Evolutionary conservation across 1,284 basidiomycete species (phyloP).

Genomic region (Cryptococcus hybrid): DNA sequence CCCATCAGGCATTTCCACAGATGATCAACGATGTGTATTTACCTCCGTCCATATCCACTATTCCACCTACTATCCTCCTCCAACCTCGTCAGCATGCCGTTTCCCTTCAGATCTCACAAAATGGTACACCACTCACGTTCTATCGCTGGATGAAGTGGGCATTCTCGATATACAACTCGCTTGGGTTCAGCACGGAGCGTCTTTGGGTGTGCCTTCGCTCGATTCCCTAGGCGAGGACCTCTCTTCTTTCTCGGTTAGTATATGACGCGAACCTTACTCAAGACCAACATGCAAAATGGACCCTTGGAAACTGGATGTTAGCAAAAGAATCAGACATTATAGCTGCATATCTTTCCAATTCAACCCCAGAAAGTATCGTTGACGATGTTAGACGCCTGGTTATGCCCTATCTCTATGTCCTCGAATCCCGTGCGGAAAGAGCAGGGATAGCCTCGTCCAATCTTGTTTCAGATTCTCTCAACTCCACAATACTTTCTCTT

Average conservation of each 20-base stretch:
- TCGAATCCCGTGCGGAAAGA: slow-evolving; percentile 80
- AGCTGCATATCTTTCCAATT: slow-evolving; percentile 68
- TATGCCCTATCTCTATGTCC: slow-evolving; percentile 84
- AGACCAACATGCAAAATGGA: slow-evolving; percentile 58
- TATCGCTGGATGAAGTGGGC: slow-evolving; percentile 66
- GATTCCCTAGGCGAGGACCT: slow-evolving; percentile 88
- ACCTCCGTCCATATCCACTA: background rate
- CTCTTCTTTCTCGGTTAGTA: slow-evolving; percentile 72
- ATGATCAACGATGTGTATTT: background rate
- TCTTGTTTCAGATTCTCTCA: slow-evolving; percentile 59
- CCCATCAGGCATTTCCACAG: background rate
- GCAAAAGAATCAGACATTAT: slow-evolving; percentile 67
- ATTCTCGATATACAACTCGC: slow-evolving; percentile 75
- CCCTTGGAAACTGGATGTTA: slow-evolving; percentile 65
- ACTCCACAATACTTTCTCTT: slow-evolving; percentile 70
- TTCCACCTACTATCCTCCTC: background rate
- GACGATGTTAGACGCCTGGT: slow-evolving; percentile 71
- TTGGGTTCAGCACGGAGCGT: slow-evolving; percentile 78
- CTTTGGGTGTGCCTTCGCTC: slow-evolving; percentile 70
- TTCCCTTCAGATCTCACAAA: slow-evolving; percentile 54
- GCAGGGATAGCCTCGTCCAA: slow-evolving; percentile 64
- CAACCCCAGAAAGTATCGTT: slow-evolving; percentile 64
- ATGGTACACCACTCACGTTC: slow-evolving; percentile 73
- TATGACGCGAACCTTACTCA: slow-evolving; percentile 63
- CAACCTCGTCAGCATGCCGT: slow-evolving; percentile 11